Percentiles rank a stretch among this genome's conserved stretches.
Conservation (phyloP, 495 filamentous ascomycete genomes). For the Annulohypoxylon nitens region DNA sequence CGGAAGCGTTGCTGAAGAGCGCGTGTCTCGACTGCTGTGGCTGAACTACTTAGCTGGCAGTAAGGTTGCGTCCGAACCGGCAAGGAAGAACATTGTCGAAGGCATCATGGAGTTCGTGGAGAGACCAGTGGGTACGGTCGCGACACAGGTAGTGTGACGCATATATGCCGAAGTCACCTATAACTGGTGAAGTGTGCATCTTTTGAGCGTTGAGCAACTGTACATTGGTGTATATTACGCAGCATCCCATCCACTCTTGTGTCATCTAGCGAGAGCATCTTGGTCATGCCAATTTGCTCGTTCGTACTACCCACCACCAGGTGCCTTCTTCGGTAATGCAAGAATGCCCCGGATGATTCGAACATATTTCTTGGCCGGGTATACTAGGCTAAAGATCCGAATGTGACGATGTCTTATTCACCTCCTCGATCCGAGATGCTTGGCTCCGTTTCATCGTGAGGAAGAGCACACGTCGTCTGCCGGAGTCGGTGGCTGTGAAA, state of each 20-base stretch:
- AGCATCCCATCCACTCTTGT: constrained; percentile 36
- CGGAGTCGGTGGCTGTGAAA: constrained; percentile 25
- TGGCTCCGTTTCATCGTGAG: constrained; percentile 41
- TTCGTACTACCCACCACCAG: constrained; percentile 28
- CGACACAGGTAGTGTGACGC: constrained; percentile 71
- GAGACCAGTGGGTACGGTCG: constrained; percentile 87
- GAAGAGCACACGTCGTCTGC: constrained; percentile 25
- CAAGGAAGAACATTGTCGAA: constrained; percentile 84
- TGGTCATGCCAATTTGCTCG: constrained; percentile 29
- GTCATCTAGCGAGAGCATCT: constrained; percentile 34
- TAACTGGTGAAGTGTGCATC: constrained; percentile 23
- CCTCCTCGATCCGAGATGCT: constrained; percentile 41
- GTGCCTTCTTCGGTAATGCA: constrained; percentile 43
- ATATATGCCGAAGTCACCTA: constrained; percentile 38
- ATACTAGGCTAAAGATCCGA: constrained; percentile 48
- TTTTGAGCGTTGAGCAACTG: constrained; percentile 28
- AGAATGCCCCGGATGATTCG: constrained; percentile 40
- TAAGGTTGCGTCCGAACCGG: constrained; percentile 86
- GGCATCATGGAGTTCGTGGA: constrained; percentile 90
- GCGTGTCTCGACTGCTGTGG: constrained; percentile 86
- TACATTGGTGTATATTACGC: constrained; percentile 43
- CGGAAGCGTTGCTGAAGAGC: constrained; percentile 75
- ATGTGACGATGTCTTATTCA: constrained; percentile 41
- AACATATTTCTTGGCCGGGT: constrained; percentile 31
- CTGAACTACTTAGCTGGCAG: constrained; percentile 89